phyloP scores from a whole-genome alignment of 108 stramenopile species.

The Nitzschia inconspicua region DNA sequence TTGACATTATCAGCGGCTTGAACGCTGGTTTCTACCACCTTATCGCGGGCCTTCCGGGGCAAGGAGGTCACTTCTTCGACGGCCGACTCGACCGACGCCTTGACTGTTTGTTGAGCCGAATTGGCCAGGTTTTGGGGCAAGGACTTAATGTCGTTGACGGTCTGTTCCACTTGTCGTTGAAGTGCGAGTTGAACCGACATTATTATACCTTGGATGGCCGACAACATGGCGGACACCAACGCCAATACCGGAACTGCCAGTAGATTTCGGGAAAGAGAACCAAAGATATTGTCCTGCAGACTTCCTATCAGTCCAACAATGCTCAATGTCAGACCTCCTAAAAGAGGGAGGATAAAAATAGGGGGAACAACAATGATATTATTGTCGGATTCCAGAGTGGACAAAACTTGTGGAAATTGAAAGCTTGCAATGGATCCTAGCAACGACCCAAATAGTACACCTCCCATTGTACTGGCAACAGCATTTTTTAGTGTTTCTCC shows the following conservation, averaged over 20 bases:
- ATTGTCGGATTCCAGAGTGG: not conserved
- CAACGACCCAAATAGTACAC: constrained; percentile 7
- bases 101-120: not conserved
- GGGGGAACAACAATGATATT: not conserved
- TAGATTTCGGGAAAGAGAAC: constrained; percentile 2
- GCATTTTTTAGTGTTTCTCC: not conserved
- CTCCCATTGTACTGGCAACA: constrained; percentile 5
- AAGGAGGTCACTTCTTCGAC: not conserved
- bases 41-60: too few relatives aligned
- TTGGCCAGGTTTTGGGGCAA: constrained; percentile 10
- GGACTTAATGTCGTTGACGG: constrained; percentile 2
- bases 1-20: too few relatives aligned
- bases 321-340: not conserved
- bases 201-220: not conserved
- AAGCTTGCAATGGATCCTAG: constrained; percentile 1
- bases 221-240: not conserved
- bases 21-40: too few relatives aligned
- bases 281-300: not conserved
- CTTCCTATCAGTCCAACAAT: not conserved
- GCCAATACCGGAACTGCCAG: constrained; percentile 4
- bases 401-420: not conserved
- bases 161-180: constrained; percentile 6
- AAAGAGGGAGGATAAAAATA: not conserved
- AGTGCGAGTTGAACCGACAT: not conserved
- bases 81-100: not conserved